Evolutionary conservation across 2,329 filamentous ascomycete species (phyloP).

Genomic region (Cladosporium sp.): DNA sequence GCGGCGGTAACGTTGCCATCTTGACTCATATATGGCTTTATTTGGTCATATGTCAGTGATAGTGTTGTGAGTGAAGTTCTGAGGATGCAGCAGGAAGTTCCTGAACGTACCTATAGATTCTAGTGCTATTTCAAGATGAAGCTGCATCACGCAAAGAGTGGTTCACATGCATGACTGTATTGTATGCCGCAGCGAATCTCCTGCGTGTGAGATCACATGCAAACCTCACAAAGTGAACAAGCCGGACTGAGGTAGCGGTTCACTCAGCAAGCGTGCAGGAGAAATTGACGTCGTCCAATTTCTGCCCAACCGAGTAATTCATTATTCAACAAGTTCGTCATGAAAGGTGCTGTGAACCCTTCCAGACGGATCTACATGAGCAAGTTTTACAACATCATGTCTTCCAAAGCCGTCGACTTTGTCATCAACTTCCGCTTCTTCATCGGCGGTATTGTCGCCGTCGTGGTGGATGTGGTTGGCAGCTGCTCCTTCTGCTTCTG

Average conservation of each 20-base stretch:
- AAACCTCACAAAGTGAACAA: background rate
- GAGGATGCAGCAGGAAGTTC: no score
- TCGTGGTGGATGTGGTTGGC: background rate
- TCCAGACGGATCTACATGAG: background rate
- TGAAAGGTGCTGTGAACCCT: background rate
- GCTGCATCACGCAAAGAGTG: no score
- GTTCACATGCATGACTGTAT: no score
- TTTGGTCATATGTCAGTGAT: no score
- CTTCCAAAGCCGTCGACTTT: constrained; percentile 11
- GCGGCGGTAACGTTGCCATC: background rate
- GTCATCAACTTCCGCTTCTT: constrained; percentile 23
- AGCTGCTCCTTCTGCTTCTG: background rate
- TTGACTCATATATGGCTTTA: background rate
- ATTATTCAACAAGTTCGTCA: no score
- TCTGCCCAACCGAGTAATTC: background rate
- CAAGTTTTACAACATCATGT: background rate
- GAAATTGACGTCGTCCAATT: background rate
- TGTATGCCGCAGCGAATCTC: no score
- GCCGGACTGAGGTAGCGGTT: background rate
- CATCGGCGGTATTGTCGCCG: background rate
- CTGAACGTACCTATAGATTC: no score
- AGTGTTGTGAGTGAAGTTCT: no score
- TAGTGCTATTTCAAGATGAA: background rate
- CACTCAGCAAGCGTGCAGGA: background rate
- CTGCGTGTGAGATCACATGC: background rate